A percentile compares a stretch with the other conserved stretches of the same genome.
Evolutionary conservation across 1,284 basidiomycete genomes (phyloP).

Genomic region (Acaromyces ingoldii): DNA sequence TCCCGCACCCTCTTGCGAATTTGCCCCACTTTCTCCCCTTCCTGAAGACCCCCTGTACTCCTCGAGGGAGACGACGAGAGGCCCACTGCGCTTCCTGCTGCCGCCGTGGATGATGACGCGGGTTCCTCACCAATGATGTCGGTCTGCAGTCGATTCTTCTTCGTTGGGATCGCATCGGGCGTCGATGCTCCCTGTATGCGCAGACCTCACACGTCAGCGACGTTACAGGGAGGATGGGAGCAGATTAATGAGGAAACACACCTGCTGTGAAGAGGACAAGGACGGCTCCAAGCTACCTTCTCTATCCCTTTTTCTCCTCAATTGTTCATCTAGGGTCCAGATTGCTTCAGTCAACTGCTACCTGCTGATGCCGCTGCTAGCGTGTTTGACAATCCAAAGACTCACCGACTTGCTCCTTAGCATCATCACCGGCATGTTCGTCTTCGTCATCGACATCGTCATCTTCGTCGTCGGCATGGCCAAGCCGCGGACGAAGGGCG

Average conservation of each 20-base stretch:
- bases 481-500: no score
- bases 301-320: constrained; percentile 33
- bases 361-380: not conserved
- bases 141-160: constrained; percentile 38
- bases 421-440: not conserved
- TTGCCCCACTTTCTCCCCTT: constrained; percentile 38
- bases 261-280: constrained; percentile 1
- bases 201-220: not conserved
- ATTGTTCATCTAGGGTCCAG: constrained; percentile 11
- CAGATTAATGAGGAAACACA: constrained; percentile 13
- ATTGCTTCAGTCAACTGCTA: not conserved
- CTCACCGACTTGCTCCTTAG: constrained; percentile 2
- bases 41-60: not conserved
- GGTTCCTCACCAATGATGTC: not conserved
- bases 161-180: constrained; percentile 27
- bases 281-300: constrained; percentile 36
- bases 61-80: not conserved
- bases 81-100: constrained; percentile 14
- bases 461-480: constrained; percentile 1
- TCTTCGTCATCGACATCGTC: not conserved
- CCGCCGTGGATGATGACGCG: not conserved
- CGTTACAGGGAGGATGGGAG: not conserved
- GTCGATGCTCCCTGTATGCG: constrained; percentile 1
- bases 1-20: constrained; percentile 38
- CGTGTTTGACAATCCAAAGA: not conserved